Conservation (phyloP, 2,329 filamentous ascomycete genomes). For the Bipolaris sorokiniana region DNA sequence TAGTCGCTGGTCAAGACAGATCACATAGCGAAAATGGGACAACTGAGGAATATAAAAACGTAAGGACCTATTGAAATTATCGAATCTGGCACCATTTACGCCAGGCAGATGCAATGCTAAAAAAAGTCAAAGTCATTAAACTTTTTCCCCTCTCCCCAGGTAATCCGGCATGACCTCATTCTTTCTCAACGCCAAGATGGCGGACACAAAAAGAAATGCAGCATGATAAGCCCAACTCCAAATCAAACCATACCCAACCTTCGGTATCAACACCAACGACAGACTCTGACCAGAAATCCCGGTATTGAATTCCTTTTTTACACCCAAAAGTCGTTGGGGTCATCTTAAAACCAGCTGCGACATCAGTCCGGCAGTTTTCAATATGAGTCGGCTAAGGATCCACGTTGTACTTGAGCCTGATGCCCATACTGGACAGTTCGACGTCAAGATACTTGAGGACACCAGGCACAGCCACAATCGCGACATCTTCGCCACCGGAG, state of each 20-base stretch:
- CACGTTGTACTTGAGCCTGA: slow-evolving; percentile 91
- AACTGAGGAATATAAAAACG: too few relatives aligned
- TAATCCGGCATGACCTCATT: neutral
- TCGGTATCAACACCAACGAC: too few relatives aligned
- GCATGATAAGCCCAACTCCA: neutral
- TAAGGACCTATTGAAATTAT: too few relatives aligned
- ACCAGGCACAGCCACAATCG: slow-evolving; percentile 88
- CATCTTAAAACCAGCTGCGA: too few relatives aligned
- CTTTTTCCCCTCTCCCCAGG: neutral
- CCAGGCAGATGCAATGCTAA: neutral
- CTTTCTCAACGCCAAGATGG: neutral
- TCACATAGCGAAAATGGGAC: too few relatives aligned
- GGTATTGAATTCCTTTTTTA: too few relatives aligned
- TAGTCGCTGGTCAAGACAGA: too few relatives aligned
- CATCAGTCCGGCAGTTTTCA: too few relatives aligned
- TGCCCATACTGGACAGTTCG: slow-evolving; percentile 94
- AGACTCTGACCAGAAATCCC: too few relatives aligned
- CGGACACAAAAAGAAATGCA: neutral
- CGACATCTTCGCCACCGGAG: slow-evolving; percentile 88
- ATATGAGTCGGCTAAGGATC: too few relatives aligned
- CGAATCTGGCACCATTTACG: neutral
- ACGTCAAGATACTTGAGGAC: slow-evolving; percentile 93
- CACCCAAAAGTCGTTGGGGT: too few relatives aligned
- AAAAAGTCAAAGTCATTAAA: neutral
- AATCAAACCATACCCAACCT: neutral